phyloP scores from a whole-genome alignment of 116 monocot genomes.

The Zostera marina region DNA sequence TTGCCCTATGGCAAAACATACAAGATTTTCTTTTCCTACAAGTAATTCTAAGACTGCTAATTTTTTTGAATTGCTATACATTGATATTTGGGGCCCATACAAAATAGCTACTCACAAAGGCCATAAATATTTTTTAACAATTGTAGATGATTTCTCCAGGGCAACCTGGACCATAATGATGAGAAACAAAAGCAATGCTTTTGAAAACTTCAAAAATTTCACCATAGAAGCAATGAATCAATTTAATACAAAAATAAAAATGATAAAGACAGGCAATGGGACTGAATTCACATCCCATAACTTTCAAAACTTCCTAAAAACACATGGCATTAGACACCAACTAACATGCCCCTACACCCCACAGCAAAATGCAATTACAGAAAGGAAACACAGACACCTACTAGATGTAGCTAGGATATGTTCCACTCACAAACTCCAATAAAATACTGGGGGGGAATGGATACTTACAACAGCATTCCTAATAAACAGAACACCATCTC shows the following conservation, averaged over 20 bases:
- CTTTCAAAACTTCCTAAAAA: too few relatives aligned
- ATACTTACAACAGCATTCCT: not conserved
- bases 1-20: too few relatives aligned
- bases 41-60: too few relatives aligned
- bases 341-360: not conserved
- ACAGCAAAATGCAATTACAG: conserved; percentile 3
- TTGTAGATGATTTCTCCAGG: not conserved
- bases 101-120: too few relatives aligned
- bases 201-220: not conserved
- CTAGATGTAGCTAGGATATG: not conserved
- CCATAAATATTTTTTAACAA: not conserved
- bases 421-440: not conserved
- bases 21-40: too few relatives aligned
- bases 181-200: not conserved
- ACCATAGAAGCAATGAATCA: not conserved
- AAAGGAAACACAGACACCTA: conserved; percentile 3
- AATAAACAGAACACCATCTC: not conserved
- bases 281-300: not conserved
- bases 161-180: not conserved
- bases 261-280: not conserved
- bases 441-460: not conserved
- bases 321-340: not conserved
- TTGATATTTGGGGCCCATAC: too few relatives aligned
- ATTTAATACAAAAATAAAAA: not conserved
- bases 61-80: too few relatives aligned